Evolutionary conservation across 2,329 filamentous ascomycete species (phyloP).

Genomic region (Calonectria henricotiae): DNA sequence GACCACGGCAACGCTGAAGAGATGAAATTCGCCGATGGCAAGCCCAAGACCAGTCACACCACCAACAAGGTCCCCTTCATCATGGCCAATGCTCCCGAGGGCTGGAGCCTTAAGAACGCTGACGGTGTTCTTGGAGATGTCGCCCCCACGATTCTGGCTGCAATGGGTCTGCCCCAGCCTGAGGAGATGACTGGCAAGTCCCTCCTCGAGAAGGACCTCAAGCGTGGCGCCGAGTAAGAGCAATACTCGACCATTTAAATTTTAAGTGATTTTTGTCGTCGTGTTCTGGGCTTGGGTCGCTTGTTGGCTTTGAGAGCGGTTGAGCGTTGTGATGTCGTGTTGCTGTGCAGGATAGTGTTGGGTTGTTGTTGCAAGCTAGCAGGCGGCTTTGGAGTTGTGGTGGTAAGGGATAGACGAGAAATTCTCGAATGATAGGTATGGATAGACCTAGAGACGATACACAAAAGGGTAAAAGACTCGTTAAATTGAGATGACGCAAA

Average conservation of each 20-base stretch:
- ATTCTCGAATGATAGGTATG: conserved; percentile 42
- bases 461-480: conserved; percentile 28
- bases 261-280: conserved; percentile 26
- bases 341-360: conserved; percentile 22
- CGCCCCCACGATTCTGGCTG: conserved; percentile 90
- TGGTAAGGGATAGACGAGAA: conserved; percentile 36
- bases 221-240: conserved; percentile 55
- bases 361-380: conserved; percentile 25
- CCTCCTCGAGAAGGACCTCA: conserved; percentile 82
- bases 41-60: conserved; percentile 98
- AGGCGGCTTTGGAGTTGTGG: conserved; percentile 49
- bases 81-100: conserved; percentile 96
- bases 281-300: conserved; percentile 36
- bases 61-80: conserved; percentile 98
- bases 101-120: conserved; percentile 88
- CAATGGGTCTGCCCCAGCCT: conserved; percentile 93
- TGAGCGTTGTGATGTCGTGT: conserved; percentile 33
- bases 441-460: conserved; percentile 33
- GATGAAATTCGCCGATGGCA: conserved; percentile 97
- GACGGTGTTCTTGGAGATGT: conserved; percentile 97
- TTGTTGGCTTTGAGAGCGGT: conserved; percentile 28
- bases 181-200: conserved; percentile 93
- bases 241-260: not conserved
- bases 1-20: conserved; percentile 99
- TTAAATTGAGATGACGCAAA: conserved; percentile 29